phyloP scores from a whole-genome alignment of 2,329 filamentous ascomycete species.

The Trichoderma koningii region DNA sequence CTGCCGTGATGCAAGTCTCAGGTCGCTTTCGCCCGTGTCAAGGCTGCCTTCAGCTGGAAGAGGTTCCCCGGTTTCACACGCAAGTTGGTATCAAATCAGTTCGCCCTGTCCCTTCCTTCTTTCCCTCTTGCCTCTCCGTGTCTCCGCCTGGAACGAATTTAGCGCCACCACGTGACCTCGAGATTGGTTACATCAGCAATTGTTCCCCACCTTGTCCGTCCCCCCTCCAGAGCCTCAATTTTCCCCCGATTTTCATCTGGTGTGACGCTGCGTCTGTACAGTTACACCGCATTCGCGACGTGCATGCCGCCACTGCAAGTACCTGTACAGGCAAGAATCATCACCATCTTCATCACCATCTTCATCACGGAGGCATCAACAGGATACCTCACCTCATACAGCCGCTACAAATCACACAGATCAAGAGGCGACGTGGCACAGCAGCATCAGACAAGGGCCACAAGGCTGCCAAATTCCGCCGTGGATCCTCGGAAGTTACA shows the following conservation, averaged over 20 bases:
- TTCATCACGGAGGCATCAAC: neutral
- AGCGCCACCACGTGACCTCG: slow-evolving; percentile 2
- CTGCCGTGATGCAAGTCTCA: neutral
- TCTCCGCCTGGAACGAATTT: neutral
- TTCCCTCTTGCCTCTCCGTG: too few relatives aligned
- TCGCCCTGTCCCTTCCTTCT: too few relatives aligned
- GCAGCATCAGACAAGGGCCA: neutral
- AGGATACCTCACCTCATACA: neutral
- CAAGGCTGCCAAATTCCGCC: slow-evolving; percentile 18
- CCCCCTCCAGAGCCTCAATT: too few relatives aligned
- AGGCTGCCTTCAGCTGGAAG: slow-evolving; percentile 15
- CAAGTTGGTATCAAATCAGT: too few relatives aligned
- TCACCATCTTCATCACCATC: neutral
- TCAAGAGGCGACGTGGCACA: slow-evolving; percentile 10
- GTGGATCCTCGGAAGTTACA: neutral
- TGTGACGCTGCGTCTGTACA: neutral
- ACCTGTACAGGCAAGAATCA: neutral
- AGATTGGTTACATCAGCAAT: neutral
- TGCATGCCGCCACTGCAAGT: neutral
- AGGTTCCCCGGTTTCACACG: neutral
- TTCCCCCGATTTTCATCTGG: too few relatives aligned
- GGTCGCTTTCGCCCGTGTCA: neutral
- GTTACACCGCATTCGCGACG: neutral
- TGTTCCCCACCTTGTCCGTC: neutral
- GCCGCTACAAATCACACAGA: neutral